Evolutionary conservation across 495 filamentous ascomycete species (phyloP).

Genomic region (Aspergillus hancockii): DNA sequence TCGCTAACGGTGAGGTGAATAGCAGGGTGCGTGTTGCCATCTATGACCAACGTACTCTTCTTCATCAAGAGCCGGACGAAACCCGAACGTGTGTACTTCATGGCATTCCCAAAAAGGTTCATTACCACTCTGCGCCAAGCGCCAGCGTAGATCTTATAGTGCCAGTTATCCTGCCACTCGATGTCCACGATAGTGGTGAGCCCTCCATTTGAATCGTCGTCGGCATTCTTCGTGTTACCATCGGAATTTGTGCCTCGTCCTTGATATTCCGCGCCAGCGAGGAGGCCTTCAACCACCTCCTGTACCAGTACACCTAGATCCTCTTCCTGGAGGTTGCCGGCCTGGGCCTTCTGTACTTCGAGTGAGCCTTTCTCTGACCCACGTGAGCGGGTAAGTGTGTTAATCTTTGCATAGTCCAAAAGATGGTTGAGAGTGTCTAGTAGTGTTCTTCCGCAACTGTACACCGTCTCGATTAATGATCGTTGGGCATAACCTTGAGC

Average conservation of each 20-base stretch:
- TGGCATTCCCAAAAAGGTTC: slow-evolving; percentile 72
- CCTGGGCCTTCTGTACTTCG: not conserved
- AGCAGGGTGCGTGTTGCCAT: slow-evolving; percentile 16
- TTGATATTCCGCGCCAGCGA: slow-evolving; percentile 24
- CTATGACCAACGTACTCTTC: slow-evolving; percentile 25
- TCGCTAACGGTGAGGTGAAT: slow-evolving; percentile 37
- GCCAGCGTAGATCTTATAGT: slow-evolving; percentile 60
- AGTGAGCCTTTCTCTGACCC: slow-evolving; percentile 5
- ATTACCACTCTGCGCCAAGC: slow-evolving; percentile 66
- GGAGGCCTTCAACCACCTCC: slow-evolving; percentile 38
- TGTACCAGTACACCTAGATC: slow-evolving; percentile 34
- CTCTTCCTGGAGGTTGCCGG: slow-evolving; percentile 30
- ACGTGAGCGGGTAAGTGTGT: slow-evolving; percentile 29
- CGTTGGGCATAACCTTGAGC: slow-evolving; percentile 8
- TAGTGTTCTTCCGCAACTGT: slow-evolving; percentile 65
- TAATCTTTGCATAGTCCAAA: slow-evolving; percentile 64
- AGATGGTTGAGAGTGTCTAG: slow-evolving; percentile 46
- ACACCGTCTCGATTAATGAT: slow-evolving; percentile 62
- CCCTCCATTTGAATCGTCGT: not conserved
- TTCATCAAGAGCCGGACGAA: slow-evolving; percentile 58
- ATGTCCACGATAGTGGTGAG: slow-evolving; percentile 58
- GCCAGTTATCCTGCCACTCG: slow-evolving; percentile 48
- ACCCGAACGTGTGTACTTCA: slow-evolving; percentile 67
- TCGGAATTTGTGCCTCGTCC: not conserved
- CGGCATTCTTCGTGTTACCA: not conserved